Evolutionary conservation across 345 rosid genomes (phyloP), one percentile per base, ranked within the genome.

Genomic region (Eucalyptus polyanthemos): DNA sequence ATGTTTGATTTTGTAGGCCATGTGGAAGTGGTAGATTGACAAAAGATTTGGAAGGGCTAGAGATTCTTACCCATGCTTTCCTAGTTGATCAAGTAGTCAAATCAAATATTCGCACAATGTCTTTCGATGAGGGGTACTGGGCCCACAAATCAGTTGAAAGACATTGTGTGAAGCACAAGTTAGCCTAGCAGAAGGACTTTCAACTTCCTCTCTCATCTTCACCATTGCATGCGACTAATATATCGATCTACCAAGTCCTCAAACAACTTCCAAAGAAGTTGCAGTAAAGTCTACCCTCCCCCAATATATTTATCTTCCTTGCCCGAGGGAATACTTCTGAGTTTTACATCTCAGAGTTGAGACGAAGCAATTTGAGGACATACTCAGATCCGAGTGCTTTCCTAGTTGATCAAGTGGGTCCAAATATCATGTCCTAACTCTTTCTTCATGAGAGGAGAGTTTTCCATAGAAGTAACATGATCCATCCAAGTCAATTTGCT

Each of bases 51-150:
- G 85, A 40, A 76, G 47, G 29, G 14, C 29, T 40, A 76, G 85
- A 76, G 83, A 76, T 76, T 40, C 47, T 76, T 37, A 40, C 83
- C 47, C 47, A 6, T 40, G 83, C 45, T 76, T 76, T 34, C 44
- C 69, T 62, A 29, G 34, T 29, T 29, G 34, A 62, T 62, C 69
- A 62, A 62, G 69, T 34, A 7, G 13, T 40, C 45, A 76, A 40
- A 21, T 53, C 58, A 53, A 53, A 53, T 53, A 8, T 53, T 53
- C 11, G 5, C 11, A 51, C 0, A 2, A 0, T 17, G 1, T 53
- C 56, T 19, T 53, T 53, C 4, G 0, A 19, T 53, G 0, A 0
- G 2, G 56, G 1, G 25, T 4, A 53, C 2, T 53, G 0, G 58
- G 11, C 5, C 58, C 58, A 4, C 11, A 8, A 53, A 11, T 56